These are phyloP conservation scores for Tulasnella sp. DNA, from an alignment of 768 basidiomycete species.

Conservation along the genomic window DNA sequence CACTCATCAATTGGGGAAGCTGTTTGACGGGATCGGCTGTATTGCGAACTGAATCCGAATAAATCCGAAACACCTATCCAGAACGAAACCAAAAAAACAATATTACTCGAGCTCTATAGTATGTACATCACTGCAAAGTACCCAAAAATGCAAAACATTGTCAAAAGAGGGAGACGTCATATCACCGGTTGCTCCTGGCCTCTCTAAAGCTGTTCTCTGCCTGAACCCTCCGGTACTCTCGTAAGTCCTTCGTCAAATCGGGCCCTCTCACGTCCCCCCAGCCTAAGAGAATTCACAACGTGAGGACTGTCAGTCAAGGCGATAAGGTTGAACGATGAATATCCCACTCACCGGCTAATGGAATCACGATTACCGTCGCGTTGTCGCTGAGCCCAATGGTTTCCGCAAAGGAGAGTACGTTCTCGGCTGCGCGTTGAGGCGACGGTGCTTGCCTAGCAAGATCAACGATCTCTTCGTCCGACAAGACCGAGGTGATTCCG, in stretches of 20 bases:
- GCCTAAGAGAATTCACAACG: conserved; percentile 40
- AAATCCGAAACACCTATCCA: neutral
- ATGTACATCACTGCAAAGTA: neutral
- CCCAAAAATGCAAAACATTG: neutral
- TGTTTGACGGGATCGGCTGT: too few relatives aligned
- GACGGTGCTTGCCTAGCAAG: conserved; percentile 62
- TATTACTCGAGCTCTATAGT: neutral
- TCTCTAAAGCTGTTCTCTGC: conserved; percentile 32
- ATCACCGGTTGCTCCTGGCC: conserved; percentile 26
- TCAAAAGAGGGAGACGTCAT: neutral
- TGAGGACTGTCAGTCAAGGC: too few relatives aligned
- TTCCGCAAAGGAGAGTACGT: conserved; percentile 78
- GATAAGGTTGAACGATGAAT: too few relatives aligned
- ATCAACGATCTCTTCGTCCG: conserved; percentile 92
- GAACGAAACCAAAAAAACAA: neutral
- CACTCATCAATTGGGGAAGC: too few relatives aligned
- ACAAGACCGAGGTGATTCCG: conserved; percentile 82
- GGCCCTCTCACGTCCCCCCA: conserved; percentile 79
- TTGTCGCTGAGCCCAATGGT: conserved; percentile 88
- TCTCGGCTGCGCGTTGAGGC: conserved; percentile 73
- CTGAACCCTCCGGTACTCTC: conserved; percentile 59
- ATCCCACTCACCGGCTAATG: conserved; percentile 44
- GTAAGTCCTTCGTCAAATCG: conserved; percentile 72
- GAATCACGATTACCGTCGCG: conserved; percentile 82
- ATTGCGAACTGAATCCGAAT: too few relatives aligned